Base-by-base conservation (phyloP, 257 asterid genomes). In the Forsythia suspensa region DNA sequence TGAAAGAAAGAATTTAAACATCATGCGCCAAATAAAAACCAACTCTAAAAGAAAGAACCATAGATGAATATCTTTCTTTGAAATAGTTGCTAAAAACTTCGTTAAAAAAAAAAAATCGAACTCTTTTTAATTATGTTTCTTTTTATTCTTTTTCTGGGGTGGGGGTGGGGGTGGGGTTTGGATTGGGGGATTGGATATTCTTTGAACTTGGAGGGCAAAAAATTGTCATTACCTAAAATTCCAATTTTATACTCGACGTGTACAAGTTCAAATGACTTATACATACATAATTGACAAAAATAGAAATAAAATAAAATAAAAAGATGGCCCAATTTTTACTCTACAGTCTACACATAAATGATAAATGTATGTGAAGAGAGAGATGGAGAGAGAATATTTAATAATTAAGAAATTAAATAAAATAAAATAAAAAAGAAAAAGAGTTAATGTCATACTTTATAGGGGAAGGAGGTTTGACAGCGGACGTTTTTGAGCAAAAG, bases 401-500 rank as follows among this genome's bases (percentile, higher is more conserved):
- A 15, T n/a, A 18, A 18, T 52, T 43, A 43, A 43, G 51, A 6
- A 43, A 43, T 5, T 13, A 40, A 40, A 70, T 40, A 41, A 39
- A 36, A 13, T 1, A 68, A 40, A 18, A 42, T 29, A 29, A 29
- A 21, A 42, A 2, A 40, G 2, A 41, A 8, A 72, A 46, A 7
- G 18, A 48, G 65, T 72, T 48, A 72, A 70, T 70, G 74, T 39
- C 74, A 70, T 40, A 70, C 74, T 46, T 72, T 72, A n/a, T n/a
- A 10, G 77, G 68, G 39, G 20, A 18, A 5, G 78, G 42, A 29
- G 39, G 70, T 34, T 63, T 63, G 70, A 63, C 18, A 78, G 80
- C 2, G 44, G 90, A 82, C 88, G 79, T 78, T 80, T 68, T 13
- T 73, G 36, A 75, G 79, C 80, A 83, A 74, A 90, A 92, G 84